Evolutionary conservation across 768 basidiomycete species (phyloP).

Genomic region (Mrakia hoshinonis): DNA sequence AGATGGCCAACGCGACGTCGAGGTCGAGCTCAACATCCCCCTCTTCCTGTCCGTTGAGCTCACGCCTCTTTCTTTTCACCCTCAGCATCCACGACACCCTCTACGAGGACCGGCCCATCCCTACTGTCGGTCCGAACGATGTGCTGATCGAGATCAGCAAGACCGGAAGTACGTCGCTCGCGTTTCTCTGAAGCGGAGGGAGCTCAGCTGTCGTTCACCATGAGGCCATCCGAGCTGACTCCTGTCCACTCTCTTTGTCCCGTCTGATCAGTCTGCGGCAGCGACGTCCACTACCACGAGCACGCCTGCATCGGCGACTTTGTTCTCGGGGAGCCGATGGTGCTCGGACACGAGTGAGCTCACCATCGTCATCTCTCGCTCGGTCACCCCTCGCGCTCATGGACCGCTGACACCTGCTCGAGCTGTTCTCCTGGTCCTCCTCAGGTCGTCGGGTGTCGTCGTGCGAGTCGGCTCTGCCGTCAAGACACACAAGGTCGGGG

Average conservation of each 20-base stretch:
- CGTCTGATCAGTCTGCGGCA: constrained; percentile 59
- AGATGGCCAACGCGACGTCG: neutral
- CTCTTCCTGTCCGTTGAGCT: neutral
- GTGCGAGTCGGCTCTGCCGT: constrained; percentile 63
- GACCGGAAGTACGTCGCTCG: constrained; percentile 51
- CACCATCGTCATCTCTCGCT: constrained; percentile 41
- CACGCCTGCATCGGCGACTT: constrained; percentile 60
- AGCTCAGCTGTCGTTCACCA: neutral
- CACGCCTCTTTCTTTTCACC: neutral
- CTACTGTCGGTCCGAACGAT: constrained; percentile 65
- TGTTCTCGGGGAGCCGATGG: constrained; percentile 60
- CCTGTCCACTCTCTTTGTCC: constrained; percentile 7
- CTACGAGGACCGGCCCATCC: constrained; percentile 68
- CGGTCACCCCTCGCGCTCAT: neutral
- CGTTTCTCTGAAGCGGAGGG: too few species aligned
- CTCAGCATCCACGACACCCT: constrained; percentile 52
- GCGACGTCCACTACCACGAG: constrained; percentile 57
- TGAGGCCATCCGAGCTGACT: neutral
- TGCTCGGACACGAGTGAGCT: constrained; percentile 88
- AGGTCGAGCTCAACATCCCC: neutral
- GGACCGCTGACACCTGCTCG: neutral
- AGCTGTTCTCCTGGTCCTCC: neutral
- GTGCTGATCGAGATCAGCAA: constrained; percentile 76
- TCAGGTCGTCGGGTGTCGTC: neutral
- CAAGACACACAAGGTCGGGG: constrained; percentile 66